Evolutionary conservation across 2,329 filamentous ascomycete genomes (phyloP).

Genomic region (Ceratocystis cubensis): DNA sequence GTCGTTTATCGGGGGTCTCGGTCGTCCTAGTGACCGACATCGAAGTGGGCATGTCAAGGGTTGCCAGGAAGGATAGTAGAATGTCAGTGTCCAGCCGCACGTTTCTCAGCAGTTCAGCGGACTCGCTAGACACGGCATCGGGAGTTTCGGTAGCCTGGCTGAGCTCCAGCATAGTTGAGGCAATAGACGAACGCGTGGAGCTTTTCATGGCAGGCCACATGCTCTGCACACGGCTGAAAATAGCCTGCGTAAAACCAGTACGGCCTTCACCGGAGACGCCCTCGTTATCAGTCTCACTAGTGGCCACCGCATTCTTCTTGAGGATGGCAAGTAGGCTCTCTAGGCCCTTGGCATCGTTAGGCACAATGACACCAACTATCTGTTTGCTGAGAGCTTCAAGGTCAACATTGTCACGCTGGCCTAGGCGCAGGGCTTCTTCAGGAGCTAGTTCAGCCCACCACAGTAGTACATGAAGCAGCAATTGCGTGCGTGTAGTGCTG

Average conservation of each 20-base stretch:
- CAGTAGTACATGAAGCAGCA: constrained; percentile 62
- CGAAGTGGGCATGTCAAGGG: constrained; percentile 59
- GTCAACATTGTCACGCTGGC: constrained; percentile 32
- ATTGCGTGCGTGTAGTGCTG: constrained; percentile 54
- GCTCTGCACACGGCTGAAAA: constrained; percentile 55
- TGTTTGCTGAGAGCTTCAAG: constrained; percentile 32
- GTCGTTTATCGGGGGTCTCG: constrained; percentile 48
- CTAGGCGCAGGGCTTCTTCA: constrained; percentile 37
- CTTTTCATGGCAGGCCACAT: constrained; percentile 64
- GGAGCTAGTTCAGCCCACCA: constrained; percentile 51
- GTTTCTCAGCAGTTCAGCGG: constrained; percentile 58
- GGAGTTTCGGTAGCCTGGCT: constrained; percentile 36
- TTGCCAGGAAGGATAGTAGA: constrained; percentile 58
- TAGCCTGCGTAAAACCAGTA: constrained; percentile 46
- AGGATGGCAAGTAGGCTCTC: constrained; percentile 40
- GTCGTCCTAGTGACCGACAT: constrained; percentile 51
- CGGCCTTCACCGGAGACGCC: constrained; percentile 30
- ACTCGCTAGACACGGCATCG: constrained; percentile 34
- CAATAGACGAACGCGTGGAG: constrained; percentile 46
- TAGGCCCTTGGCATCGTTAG: constrained; percentile 41
- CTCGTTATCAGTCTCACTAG: constrained; percentile 26
- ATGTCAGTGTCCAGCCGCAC: constrained; percentile 63
- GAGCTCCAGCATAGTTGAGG: constrained; percentile 50
- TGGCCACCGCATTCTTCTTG: constrained; percentile 24
- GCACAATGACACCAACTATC: constrained; percentile 40